Conservation (phyloP, 2,329 filamentous ascomycete genomes). For the Fusarium nodosum region DNA sequence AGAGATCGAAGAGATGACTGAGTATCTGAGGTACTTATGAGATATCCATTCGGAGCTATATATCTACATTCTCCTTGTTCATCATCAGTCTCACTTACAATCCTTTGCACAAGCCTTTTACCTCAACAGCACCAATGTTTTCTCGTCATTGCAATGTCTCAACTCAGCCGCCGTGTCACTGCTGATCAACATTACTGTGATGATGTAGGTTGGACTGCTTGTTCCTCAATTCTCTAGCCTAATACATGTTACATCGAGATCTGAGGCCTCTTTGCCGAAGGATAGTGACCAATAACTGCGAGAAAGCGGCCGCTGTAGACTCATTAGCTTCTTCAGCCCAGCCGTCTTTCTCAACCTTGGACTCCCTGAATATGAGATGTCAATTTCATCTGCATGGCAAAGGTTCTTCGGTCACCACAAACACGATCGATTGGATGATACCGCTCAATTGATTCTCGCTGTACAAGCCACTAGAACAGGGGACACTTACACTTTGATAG, state of each 20-base stretch:
- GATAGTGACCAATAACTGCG: not conserved
- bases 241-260: not conserved
- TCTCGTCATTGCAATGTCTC: not conserved
- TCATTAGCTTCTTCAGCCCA: not conserved
- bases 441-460: not conserved
- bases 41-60: not conserved
- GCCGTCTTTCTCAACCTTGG: not conserved
- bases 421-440: not conserved
- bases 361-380: not conserved
- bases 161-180: not conserved
- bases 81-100: not conserved
- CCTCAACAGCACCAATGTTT: not conserved
- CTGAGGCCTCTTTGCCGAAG: not conserved
- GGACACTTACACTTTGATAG: not conserved
- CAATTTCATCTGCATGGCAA: not conserved
- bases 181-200: not conserved
- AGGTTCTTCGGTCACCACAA: not conserved
- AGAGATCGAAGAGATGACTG: not conserved
- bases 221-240: not conserved
- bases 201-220: not conserved
- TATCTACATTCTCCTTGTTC: not conserved
- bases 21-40: not conserved
- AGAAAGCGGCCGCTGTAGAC: not conserved
- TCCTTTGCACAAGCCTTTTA: not conserved
- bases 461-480: not conserved